phyloP scores from a whole-genome alignment of 1,139 yeast genomes.

The Wickerhamomyces sp. region DNA sequence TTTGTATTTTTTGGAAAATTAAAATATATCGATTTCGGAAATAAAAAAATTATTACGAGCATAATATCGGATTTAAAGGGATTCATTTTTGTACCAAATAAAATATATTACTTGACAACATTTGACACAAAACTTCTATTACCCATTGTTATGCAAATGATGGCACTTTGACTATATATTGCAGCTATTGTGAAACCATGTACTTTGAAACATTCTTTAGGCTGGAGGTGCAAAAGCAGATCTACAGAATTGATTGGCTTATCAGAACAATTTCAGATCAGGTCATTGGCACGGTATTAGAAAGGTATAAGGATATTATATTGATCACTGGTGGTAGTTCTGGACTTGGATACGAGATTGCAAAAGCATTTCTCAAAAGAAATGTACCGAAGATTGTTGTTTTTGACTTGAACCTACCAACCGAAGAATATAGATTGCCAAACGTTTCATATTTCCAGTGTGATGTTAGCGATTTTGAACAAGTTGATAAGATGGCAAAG shows the following conservation, averaged over 20 bases:
- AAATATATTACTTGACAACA: no score
- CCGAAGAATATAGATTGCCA: constrained; percentile 27
- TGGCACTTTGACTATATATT: no score
- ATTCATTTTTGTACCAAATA: no score
- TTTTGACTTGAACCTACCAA: constrained; percentile 53
- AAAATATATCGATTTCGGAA: no score
- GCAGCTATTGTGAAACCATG: no score
- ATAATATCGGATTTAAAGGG: no score
- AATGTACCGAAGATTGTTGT: constrained; percentile 50
- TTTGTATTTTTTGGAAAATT: no score
- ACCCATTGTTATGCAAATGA: no score
- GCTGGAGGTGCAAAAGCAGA: constrained; percentile 6
- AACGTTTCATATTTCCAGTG: constrained; percentile 56
- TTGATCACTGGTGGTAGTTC: constrained; percentile 80
- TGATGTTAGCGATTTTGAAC: constrained; percentile 55
- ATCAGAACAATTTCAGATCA: constrained; percentile 28
- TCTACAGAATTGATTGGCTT: constrained; percentile 6
- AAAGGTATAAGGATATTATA: constrained; percentile 47
- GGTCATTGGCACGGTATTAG: constrained; percentile 47
- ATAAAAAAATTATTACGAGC: no score
- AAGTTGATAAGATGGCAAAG: constrained; percentile 35
- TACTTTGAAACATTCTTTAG: constrained; percentile 6
- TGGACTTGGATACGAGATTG: constrained; percentile 74
- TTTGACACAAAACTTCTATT: no score
- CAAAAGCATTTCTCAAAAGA: constrained; percentile 36